Base-by-base conservation (phyloP, 441 rosid genomes). In the Adansonia madagascariensis region DNA sequence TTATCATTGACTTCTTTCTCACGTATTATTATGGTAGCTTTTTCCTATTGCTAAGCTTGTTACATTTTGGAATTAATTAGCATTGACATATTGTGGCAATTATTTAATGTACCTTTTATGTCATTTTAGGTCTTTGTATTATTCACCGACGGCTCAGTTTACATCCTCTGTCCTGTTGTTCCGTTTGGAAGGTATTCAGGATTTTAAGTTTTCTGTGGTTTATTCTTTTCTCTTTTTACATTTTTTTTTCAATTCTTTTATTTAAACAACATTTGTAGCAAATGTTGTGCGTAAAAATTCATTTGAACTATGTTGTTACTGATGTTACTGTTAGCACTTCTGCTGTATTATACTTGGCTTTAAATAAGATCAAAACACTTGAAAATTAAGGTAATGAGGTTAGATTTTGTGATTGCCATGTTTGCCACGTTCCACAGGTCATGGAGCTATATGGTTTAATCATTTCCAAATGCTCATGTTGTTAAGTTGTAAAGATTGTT, bases 161-260 rank as follows among this genome's bases (percentile, higher is more conserved):
- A 90, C 84, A 84, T 96, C 80, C 86, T 96, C 61, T 92, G 99
- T 86, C 98, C 99, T 24, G 77, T 91, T 81, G 91, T 89, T 78
- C 98, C 99, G 52, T 96, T 94, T 84, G 91, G 98, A 87, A 94
- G 99, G 98, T 96, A 85, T 22, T 77, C 20, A 15, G 53, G 47
- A 71, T 67, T 56, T 49, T 70, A 12, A 61, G 35, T 52, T 57
- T 55, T 76, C 11, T 31, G 75, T 50, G 67, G 18, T 63, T 63
- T 63, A 17, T 35, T 55, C 70, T 60, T 56, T 31, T 56, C 22
- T 8, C 2, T 27, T 22, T 8, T 52, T 10, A 1, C 1, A 44
- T 15, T 27, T n/a, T 50, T 27, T 27, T 57, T 65, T 55, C 43
- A 56, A 62, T 57, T 69, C 6, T 60, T 17, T 44, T 12, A 41